Base-by-base conservation (phyloP, 2,329 filamentous ascomycete genomes). In the Claviceps digitariae region DNA sequence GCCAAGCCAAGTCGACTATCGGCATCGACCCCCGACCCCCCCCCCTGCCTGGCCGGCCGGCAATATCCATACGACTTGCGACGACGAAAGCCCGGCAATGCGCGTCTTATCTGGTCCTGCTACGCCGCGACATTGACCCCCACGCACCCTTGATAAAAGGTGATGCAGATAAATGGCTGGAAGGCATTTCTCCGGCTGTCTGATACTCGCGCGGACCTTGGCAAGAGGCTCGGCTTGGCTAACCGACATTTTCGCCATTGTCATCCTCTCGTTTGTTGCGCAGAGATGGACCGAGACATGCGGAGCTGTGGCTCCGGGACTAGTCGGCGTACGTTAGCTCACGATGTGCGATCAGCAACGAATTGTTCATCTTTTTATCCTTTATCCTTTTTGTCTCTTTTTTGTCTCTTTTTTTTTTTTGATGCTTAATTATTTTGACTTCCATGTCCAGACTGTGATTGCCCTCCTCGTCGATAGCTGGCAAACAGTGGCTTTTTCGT, bases 401-500 rank as follows among this genome's bases (percentile, higher is more conserved):
- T 15, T 34, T 34, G 10, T 10, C 31, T 1, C 1, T 34, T 34
- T 34, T 12, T 12, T 34, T 12, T 34, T 34, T 34, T 1, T 29
- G 5, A 29, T 29, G 27, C 7, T n/a, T n/a, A n/a, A n/a, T 36
- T 36, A 13, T 36, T 36, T 15, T 15, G 10, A 3, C 5, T 10
- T 15, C 34, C 38, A 8, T 12, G 17, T 17, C 47, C 29, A 50
- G 53, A 46, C 38, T 8, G 57, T 59, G 49, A 59, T 67, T 17
- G 63, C 68, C 25, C 59, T 69, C 53, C 62, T 70, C 57, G 67
- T 67, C 51, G 68, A 70, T 48, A 69, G 65, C 59, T 69, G 67
- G 66, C 65, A 69, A 43, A 61, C 65, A 45, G 52, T 65, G 48
- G 63, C 66, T 3, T 56, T 64, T 15, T 57, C 60, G 10, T 34